Conservation (phyloP, 805 yeast genomes). For the Blastobotrys robertii region DNA sequence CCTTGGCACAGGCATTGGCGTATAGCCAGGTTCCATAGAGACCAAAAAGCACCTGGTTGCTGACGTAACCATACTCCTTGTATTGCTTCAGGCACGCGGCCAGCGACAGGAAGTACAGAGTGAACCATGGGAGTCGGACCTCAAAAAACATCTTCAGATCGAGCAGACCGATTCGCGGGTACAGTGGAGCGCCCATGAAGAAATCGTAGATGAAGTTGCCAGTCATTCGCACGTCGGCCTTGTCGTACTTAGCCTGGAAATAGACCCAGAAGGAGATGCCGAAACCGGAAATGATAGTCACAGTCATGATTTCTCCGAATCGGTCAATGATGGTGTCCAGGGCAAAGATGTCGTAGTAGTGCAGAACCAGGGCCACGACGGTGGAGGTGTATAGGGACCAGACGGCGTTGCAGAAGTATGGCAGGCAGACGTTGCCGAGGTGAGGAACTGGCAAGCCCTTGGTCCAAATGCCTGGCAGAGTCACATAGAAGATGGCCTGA, state of each 20-base stretch:
- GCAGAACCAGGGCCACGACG: constrained; percentile 48
- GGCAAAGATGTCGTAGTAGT: constrained; percentile 65
- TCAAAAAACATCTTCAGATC: constrained; percentile 97
- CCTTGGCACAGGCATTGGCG: constrained; percentile 95
- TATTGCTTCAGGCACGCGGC: constrained; percentile 71
- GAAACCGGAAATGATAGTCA: constrained; percentile 76
- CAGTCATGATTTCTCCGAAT: constrained; percentile 88
- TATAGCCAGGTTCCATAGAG: constrained; percentile 85
- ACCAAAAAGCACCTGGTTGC: constrained; percentile 66
- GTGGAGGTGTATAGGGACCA: constrained; percentile 69
- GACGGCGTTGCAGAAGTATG: constrained; percentile 90
- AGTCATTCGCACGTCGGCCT: constrained; percentile 82
- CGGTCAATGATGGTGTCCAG: constrained; percentile 66
- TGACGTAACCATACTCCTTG: constrained; percentile 68
- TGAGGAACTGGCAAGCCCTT: constrained; percentile 90
- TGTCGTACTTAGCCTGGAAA: constrained; percentile 52
- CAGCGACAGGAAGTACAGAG: constrained; percentile 64
- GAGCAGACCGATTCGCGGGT: constrained; percentile 87
- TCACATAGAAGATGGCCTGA: constrained; percentile 69
- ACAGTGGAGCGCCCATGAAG: constrained; percentile 96
- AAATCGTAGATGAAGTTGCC: constrained; percentile 85
- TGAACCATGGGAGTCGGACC: constrained; percentile 95
- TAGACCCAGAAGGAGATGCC: constrained; percentile 59
- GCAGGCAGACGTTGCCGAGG: constrained; percentile 67
- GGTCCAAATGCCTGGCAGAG: constrained; percentile 89